These are phyloP conservation scores for Ophiostoma tasmaniense DNA, from an alignment of 2,329 filamentous ascomycete genomes.

Conservation along the genomic window DNA sequence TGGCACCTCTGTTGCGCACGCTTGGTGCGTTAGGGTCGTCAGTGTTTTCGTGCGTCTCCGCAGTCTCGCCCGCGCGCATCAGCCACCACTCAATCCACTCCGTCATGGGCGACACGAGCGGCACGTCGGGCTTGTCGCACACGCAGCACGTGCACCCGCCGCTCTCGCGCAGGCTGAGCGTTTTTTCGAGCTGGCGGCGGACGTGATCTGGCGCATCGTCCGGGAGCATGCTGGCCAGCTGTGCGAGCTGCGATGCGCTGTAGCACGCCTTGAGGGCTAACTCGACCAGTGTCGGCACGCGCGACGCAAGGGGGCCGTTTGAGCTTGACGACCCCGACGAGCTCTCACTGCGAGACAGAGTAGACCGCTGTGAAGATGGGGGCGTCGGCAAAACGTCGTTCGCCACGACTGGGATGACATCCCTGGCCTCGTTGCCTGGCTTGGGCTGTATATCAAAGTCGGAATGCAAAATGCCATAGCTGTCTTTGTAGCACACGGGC, in stretches of 20 bases:
- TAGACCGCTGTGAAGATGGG: slow-evolving; percentile 10
- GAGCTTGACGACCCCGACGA: not conserved
- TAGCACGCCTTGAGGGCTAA: slow-evolving; percentile 40
- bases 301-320: slow-evolving; percentile 7
- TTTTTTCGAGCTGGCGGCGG: slow-evolving; percentile 32
- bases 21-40: too few species aligned
- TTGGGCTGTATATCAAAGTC: slow-evolving; percentile 7
- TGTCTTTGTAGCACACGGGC: slow-evolving; percentile 21
- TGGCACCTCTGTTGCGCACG: not conserved
- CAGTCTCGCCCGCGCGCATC: slow-evolving; percentile 18
- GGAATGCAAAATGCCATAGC: slow-evolving; percentile 15
- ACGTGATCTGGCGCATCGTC: slow-evolving; percentile 34
- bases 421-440: not conserved
- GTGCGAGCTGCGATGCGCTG: slow-evolving; percentile 33
- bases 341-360: not conserved
- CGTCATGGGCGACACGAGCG: slow-evolving; percentile 40
- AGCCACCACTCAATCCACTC: slow-evolving; percentile 59
- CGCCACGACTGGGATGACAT: slow-evolving; percentile 18
- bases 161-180: slow-evolving; percentile 34
- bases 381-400: slow-evolving; percentile 6
- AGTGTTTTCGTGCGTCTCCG: too few species aligned
- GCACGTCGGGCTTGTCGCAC: slow-evolving; percentile 35
- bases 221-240: slow-evolving; percentile 34
- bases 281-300: slow-evolving; percentile 44
- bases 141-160: slow-evolving; percentile 45